Evolutionary conservation across 495 filamentous ascomycete species (phyloP).

Genomic region (Mycothermus thermophilus): DNA sequence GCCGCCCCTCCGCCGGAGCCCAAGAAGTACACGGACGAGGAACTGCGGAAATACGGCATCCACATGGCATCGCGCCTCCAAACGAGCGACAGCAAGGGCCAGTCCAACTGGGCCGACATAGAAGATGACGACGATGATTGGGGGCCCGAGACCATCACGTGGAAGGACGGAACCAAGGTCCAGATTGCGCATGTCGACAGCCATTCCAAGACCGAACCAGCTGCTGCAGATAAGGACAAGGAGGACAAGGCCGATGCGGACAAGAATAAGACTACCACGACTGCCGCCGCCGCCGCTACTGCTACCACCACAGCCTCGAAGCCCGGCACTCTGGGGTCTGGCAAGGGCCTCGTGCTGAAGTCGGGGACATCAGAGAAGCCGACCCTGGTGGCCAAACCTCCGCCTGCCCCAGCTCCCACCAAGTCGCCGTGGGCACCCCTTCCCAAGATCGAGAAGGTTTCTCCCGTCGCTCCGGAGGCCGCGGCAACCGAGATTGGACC

Average conservation of each 20-base stretch:
- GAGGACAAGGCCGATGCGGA: conserved; percentile 12
- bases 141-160: conserved; percentile 91
- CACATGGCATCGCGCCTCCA: conserved; percentile 87
- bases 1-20: conserved; percentile 64
- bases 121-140: conserved; percentile 98
- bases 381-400: conserved; percentile 65
- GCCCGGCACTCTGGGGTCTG: conserved; percentile 28
- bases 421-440: conserved; percentile 88
- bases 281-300: no score
- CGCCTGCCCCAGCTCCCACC: conserved; percentile 51
- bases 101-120: conserved; percentile 94
- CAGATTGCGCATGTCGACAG: conserved; percentile 54
- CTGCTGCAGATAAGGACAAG: no score
- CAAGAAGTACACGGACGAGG: conserved; percentile 94
- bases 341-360: conserved; percentile 47
- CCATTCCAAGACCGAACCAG: conserved; percentile 15
- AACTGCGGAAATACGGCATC: conserved; percentile 90
- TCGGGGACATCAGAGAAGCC: conserved; percentile 60
- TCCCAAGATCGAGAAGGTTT: conserved; percentile 68
- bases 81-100: conserved; percentile 57
- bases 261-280: conserved; percentile 28
- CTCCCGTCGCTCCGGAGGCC: conserved; percentile 46
- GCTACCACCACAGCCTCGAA: no score
- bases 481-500: conserved; percentile 13
- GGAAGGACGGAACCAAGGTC: conserved; percentile 94